Base-by-base conservation (phyloP, 75 land plant genomes). In the Selaginella tamariscina region DNA sequence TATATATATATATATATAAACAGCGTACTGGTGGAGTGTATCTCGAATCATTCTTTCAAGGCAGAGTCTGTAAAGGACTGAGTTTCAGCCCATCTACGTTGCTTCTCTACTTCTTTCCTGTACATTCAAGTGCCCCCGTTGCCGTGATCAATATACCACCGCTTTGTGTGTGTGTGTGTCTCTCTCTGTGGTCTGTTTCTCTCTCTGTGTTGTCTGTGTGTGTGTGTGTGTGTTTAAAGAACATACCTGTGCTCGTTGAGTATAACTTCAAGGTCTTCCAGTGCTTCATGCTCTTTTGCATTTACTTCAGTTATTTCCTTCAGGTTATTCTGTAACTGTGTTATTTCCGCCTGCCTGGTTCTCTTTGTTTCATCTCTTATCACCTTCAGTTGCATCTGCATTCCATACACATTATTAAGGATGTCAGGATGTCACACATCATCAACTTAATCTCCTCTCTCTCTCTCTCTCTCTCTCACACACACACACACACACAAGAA, bases 1-100 rank as follows among this genome's bases (percentile, higher is more conserved):
- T n/a, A n/a, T n/a, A n/a, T n/a, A n/a, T n/a, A n/a, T n/a, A n/a
- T n/a, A n/a, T n/a, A n/a, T n/a, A n/a, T n/a, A 15, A 39, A 39
- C 15, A 15, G 15, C 98, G 80, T 84, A 94, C 99, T 90, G 96
- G 69, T 94, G 99, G 91, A 90, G 82, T 1, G 96, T 89, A 32
- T 94, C 99, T 56, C 91, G 80, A 33, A 90, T 82, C 86, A 94
- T 91, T 71, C 88, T 80, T 75, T 94, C 99, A 5, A 94, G 73
- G 66, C 85, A 87, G 20, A 76, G 73, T 9, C 78, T 75, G 56
- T 94, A 87, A 84, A 84, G 18, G 85, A 68, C 67, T 94, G 96
- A 28, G 91, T 79, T 74, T 94, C 91, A 56, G 86, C 77, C 71
- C 86, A 67, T n/a, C 74, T 72, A 56, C 99, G 75, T 69, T 87